phyloP scores from a whole-genome alignment of 1,139 yeast genomes.

The Meyerozyma sp. region DNA sequence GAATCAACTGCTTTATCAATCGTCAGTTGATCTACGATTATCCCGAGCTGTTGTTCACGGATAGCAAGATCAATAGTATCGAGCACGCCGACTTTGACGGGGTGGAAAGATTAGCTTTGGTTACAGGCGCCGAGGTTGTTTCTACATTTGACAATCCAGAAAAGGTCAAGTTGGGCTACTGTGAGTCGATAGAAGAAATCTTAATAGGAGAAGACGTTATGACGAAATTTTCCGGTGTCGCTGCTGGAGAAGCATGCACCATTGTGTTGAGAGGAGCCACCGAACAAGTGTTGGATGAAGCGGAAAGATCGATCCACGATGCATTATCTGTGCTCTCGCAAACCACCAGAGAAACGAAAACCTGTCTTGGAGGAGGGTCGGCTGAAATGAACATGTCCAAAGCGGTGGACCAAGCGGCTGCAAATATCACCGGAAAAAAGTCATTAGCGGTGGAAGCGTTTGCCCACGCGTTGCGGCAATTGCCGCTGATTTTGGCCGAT shows the following conservation, averaged over 20 bases:
- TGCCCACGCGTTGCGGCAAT: conserved; percentile 88
- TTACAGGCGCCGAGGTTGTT: conserved; percentile 97
- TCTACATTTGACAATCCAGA: conserved; percentile 95
- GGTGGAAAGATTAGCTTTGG: conserved; percentile 91
- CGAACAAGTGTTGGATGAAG: conserved; percentile 92
- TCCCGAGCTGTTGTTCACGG: conserved; percentile 94
- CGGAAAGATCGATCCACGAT: conserved; percentile 95
- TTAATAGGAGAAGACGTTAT: conserved; percentile 86
- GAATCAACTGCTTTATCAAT: conserved; percentile 87
- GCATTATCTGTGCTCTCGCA: conserved; percentile 94
- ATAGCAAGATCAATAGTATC: conserved; percentile 80
- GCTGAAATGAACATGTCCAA: conserved; percentile 97
- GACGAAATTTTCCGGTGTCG: conserved; percentile 89
- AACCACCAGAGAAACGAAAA: conserved; percentile 90
- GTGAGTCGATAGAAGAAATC: conserved; percentile 86
- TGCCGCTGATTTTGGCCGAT: conserved; percentile 93
- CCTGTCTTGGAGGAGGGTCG: conserved; percentile 97
- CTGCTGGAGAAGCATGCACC: conserved; percentile 96
- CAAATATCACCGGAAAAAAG: conserved; percentile 89
- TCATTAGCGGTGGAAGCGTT: conserved; percentile 92
- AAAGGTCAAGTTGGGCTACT: conserved; percentile 76
- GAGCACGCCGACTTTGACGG: conserved; percentile 99
- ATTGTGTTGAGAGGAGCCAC: conserved; percentile 96
- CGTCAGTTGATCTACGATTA: conserved; percentile 96
- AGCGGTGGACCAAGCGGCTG: conserved; percentile 94